Evolutionary conservation across 1,284 basidiomycete genomes (phyloP), one percentile per base, ranked within the genome.

Genomic region (Ustilago esculenta): DNA sequence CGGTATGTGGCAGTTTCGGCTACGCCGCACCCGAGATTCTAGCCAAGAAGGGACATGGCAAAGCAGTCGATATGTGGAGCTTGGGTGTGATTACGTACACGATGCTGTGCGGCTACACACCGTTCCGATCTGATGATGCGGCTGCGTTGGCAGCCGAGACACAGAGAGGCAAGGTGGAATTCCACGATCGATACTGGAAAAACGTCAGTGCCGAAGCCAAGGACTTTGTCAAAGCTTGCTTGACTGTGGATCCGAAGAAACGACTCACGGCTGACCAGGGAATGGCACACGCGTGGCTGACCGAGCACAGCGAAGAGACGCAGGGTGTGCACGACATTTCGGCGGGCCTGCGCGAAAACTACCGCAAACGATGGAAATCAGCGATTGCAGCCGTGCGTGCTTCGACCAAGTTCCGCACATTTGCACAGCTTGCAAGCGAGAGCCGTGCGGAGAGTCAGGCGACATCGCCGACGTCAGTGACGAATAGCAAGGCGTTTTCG

Each of bases 51-150:
- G 92, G 92, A 0, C 94, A 98, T 79, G 90, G 93, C 30, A 92
- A 92, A 81, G 88, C 91, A 6, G 94, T 97, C 10, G 95, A 98
- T 81, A 84, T 95, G 35, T 98, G 95, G 95, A 90, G 90, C 45
- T 89, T 90, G 10, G 95, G 95, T 0, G 88, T 98, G 66, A 96
- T 98, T 74, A 91, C 93, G 12, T 98, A 96, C 49, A 83, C 82
- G 15, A 76, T 84, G 65, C 64, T 81, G 9, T 81, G 77, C 41
- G 80, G 80, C 14, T 81, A 81, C 57, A 80, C 81, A 0, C 96
- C 95, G 0, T 98, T 98, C 86, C 87, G 92, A 32, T 90, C 90
- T 0, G 90, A 92, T 37, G 90, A 94, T 75, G 85, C 88, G 45
- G 86, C 87, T 48, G 87, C 89, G 55, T 86, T 97, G 45, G 86